Conservation (phyloP, 106 monocot species). For the Acorus gramineus region DNA sequence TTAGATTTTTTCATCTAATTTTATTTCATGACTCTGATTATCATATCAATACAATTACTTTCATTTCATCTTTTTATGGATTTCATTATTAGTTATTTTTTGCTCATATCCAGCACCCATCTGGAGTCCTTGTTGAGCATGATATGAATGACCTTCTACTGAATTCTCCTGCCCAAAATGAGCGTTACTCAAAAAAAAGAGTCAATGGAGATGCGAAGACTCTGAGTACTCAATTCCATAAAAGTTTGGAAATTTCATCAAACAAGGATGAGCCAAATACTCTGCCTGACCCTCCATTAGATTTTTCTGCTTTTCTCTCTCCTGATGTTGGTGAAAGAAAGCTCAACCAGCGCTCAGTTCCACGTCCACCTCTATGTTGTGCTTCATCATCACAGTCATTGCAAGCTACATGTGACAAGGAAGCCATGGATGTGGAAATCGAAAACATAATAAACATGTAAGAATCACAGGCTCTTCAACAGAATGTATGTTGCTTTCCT, state of each 20-base stretch:
- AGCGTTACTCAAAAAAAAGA: not conserved
- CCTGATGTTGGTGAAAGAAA: slow-evolving; percentile 18
- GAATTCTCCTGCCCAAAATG: slow-evolving; percentile 12
- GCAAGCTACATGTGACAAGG: slow-evolving; percentile 15
- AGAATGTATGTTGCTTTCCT: too few relatives aligned
- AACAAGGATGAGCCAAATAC: not conserved
- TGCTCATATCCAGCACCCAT: not conserved
- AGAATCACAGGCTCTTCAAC: not conserved
- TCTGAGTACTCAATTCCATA: slow-evolving; percentile 5
- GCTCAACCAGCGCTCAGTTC: slow-evolving; percentile 4
- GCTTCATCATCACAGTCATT: slow-evolving; percentile 10
- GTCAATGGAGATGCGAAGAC: not conserved
- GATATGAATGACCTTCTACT: slow-evolving; percentile 18
- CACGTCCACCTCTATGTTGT: slow-evolving; percentile 10
- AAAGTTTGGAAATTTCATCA: slow-evolving; percentile 1
- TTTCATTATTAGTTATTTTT: not conserved
- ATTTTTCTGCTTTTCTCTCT: slow-evolving; percentile 7
- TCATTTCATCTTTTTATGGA: not conserved
- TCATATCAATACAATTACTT: too few relatives aligned
- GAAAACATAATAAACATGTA: slow-evolving; percentile 54
- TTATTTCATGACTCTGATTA: too few relatives aligned
- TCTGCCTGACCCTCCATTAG: not conserved
- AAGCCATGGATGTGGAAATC: slow-evolving; percentile 19
- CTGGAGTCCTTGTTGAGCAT: slow-evolving; percentile 27
- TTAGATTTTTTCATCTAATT: too few relatives aligned